Percentiles rank a stretch among this genome's conserved stretches.
phyloP scores from a whole-genome alignment of 1,284 basidiomycete species.

The Ustilago bromivora region DNA sequence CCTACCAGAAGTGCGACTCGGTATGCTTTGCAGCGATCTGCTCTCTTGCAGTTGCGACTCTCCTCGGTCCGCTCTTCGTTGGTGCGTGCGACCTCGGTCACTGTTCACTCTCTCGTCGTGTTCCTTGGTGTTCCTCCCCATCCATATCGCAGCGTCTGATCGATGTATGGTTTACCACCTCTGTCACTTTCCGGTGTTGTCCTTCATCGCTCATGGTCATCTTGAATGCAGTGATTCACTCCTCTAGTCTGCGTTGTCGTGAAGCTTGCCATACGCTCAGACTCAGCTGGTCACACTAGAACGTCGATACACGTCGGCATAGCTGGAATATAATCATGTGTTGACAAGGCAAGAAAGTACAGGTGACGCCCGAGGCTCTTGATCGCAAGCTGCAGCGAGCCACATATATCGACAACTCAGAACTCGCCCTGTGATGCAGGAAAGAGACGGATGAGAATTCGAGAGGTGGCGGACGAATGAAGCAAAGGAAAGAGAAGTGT shows the following conservation, averaged over 20 bases:
- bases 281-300: background rate
- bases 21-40: background rate
- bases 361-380: too few relatives aligned
- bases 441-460: background rate
- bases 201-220: background rate
- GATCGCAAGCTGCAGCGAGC: too few relatives aligned
- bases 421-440: constrained; percentile 11
- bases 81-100: background rate
- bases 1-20: background rate
- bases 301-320: constrained; percentile 5
- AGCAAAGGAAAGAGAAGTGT: background rate
- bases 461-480: background rate
- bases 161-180: background rate
- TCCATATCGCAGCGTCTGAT: background rate
- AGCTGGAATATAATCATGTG: too few relatives aligned
- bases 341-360: background rate
- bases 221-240: background rate
- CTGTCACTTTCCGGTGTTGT: background rate
- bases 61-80: background rate
- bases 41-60: background rate
- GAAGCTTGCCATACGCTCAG: background rate
- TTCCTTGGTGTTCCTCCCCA: background rate
- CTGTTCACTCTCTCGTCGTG: background rate
- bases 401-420: background rate
- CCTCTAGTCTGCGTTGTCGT: background rate